Evolutionary conservation across 2,329 filamentous ascomycete genomes (phyloP).

Genomic region (Phialemoniopsis sp.): DNA sequence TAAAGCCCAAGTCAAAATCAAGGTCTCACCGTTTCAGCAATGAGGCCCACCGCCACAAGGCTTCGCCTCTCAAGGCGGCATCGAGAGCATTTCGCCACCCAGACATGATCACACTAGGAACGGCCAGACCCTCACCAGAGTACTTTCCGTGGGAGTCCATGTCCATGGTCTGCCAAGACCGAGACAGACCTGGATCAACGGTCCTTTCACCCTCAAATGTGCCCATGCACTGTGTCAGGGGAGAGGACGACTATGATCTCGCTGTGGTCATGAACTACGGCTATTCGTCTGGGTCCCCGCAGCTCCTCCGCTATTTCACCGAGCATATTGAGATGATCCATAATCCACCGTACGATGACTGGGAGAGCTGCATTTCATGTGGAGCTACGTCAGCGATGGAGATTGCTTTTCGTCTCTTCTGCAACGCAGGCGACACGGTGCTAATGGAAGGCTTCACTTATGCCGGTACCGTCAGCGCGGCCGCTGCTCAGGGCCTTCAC

Average conservation of each 20-base stretch:
- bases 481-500: slow-evolving; percentile 56
- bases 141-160: too few relatives aligned
- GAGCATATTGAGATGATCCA: slow-evolving; percentile 75
- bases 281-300: slow-evolving; percentile 66
- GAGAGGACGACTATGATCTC: background rate
- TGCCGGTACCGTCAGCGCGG: slow-evolving; percentile 56
- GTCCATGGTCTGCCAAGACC: too few relatives aligned
- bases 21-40: too few relatives aligned
- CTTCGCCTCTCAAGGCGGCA: too few relatives aligned
- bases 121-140: too few relatives aligned
- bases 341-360: slow-evolving; percentile 68
- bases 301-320: slow-evolving; percentile 66
- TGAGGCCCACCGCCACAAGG: too few relatives aligned
- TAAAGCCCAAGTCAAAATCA: too few relatives aligned
- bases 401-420: slow-evolving; percentile 62
- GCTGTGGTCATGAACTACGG: slow-evolving; percentile 68
- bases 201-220: too few relatives aligned
- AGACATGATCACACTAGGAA: too few relatives aligned
- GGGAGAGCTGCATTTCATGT: slow-evolving; percentile 62
- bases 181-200: too few relatives aligned
- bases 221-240: too few relatives aligned
- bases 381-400: slow-evolving; percentile 68
- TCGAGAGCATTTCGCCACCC: too few relatives aligned
- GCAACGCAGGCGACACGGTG: slow-evolving; percentile 58
- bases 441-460: slow-evolving; percentile 59